Evolutionary conservation across 2,329 filamentous ascomycete genomes (phyloP), one percentile per base, ranked within the genome.

Genomic region (Fusarium longipes): DNA sequence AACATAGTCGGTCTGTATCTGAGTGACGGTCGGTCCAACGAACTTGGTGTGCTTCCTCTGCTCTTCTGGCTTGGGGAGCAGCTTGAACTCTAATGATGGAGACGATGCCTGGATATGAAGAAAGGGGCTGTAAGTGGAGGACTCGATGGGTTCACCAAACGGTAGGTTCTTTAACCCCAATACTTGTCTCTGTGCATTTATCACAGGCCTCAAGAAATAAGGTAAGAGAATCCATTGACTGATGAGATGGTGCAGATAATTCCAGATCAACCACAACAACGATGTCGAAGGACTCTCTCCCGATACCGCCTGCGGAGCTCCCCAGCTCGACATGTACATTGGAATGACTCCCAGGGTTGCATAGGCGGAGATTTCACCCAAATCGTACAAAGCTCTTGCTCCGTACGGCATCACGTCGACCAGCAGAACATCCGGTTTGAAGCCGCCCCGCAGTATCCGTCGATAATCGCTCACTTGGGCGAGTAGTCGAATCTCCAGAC

Each of bases 311-410:
- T 76, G 66, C 4, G 76, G 76, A 8, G 76, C 74, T 8, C 62
- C 57, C 60, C 69, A 65, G 20, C 57, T 56, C 14, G 76, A 77
- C 40, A 74, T 74, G 45, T 80, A 79, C 30, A 80, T 73, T 3
- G 79, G 79, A 32, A 79, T 78, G 4, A 81, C 77, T 5, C 79
- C 79, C 11, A 81, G 65, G 1, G 78, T 81, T 5, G 77, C 79
- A 55, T 79, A 81, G 0, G 61, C 65, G 1, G 76, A 76, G 3
- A 78, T 67, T 59, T 78, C 77, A 2, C 73, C 77, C 9, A 79
- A 63, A 24, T 80, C 78, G 14, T 69, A 69, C 42, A 80, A 49
- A 4, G 78, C 78, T n/a, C 72, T 74, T 2, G 76, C 77, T 7
- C 78, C 78, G 25, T 77, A 70, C 2, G 78, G 78, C 57, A 79